phyloP scores from a whole-genome alignment of 768 basidiomycete species.

The Amanita fuliginea region DNA sequence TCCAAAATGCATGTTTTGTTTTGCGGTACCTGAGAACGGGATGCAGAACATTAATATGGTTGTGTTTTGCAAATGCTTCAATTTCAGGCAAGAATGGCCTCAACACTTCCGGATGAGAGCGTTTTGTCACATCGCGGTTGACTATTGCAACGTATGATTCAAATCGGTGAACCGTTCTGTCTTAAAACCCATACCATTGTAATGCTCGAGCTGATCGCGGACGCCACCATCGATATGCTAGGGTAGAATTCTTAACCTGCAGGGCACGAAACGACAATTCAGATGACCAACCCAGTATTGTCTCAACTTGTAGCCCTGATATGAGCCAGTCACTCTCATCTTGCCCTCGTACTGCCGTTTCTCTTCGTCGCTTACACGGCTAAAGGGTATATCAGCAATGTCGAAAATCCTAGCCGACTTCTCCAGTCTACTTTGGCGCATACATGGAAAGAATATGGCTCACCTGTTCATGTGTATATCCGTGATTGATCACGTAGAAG shows the following conservation, averaged over 20 bases:
- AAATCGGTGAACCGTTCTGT: neutral
- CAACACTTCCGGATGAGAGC: conserved; percentile 36
- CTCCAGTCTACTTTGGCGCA: neutral
- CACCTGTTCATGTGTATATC: conserved; percentile 29
- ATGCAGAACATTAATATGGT: conserved; percentile 40
- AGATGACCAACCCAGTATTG: conserved; percentile 36
- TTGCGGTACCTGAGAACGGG: conserved; percentile 29
- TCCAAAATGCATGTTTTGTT: neutral
- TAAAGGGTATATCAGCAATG: conserved; percentile 36
- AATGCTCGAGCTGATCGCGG: conserved; percentile 51
- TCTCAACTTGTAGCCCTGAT: conserved; percentile 44
- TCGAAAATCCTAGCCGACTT: conserved; percentile 38
- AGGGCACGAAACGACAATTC: neutral
- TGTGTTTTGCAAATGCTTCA: conserved; percentile 35
- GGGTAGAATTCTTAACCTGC: neutral
- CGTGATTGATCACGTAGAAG: conserved; percentile 39
- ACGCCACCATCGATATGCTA: conserved; percentile 56
- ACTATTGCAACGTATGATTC: conserved; percentile 20
- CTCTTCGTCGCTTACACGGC: conserved; percentile 27
- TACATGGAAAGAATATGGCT: neutral
- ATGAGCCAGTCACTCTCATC: conserved; percentile 33
- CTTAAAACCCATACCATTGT: conserved; percentile 37
- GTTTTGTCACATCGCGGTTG: conserved; percentile 35
- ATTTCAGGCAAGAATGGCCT: conserved; percentile 44
- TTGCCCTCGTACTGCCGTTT: conserved; percentile 27